Conservation (phyloP, 768 basidiomycete species). For the Lentinus tigrinus region DNA sequence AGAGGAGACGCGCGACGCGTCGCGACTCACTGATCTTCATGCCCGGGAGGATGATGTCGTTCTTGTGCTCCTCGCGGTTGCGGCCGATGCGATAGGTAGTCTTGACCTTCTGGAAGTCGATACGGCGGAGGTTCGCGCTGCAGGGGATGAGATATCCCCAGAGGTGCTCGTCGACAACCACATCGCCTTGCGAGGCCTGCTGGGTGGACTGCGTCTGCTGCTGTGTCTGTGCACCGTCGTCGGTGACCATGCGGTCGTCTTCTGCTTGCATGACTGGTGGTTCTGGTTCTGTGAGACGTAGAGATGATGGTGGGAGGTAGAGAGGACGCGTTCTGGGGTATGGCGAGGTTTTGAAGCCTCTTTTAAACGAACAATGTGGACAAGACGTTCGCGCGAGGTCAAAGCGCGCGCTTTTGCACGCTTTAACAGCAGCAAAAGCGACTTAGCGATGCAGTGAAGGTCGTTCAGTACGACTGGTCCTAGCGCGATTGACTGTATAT, state of each 20-base stretch:
- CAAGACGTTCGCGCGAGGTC: background rate
- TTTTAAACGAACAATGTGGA: background rate
- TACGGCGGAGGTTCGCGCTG: conserved; percentile 45
- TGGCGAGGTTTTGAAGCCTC: background rate
- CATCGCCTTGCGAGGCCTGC: conserved; percentile 36
- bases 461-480: no score
- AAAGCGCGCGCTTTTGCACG: no score
- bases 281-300: background rate
- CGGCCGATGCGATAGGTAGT: conserved; percentile 57
- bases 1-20: background rate
- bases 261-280: conserved; percentile 9
- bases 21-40: conserved; percentile 67
- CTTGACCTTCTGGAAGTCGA: conserved; percentile 60
- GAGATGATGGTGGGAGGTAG: background rate
- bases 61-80: conserved; percentile 27
- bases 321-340: background rate
- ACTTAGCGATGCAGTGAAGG: no score
- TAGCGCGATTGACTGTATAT: no score
- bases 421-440: no score
- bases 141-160: conserved; percentile 77
- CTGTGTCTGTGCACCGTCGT: conserved; percentile 12
- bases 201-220: conserved; percentile 40
- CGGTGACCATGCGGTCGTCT: conserved; percentile 21
- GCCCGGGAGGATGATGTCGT: conserved; percentile 62
- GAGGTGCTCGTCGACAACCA: conserved; percentile 37